Evolutionary conservation across 176 grass and related monocot species (phyloP).

Genomic region (Bromus sterilis): DNA sequence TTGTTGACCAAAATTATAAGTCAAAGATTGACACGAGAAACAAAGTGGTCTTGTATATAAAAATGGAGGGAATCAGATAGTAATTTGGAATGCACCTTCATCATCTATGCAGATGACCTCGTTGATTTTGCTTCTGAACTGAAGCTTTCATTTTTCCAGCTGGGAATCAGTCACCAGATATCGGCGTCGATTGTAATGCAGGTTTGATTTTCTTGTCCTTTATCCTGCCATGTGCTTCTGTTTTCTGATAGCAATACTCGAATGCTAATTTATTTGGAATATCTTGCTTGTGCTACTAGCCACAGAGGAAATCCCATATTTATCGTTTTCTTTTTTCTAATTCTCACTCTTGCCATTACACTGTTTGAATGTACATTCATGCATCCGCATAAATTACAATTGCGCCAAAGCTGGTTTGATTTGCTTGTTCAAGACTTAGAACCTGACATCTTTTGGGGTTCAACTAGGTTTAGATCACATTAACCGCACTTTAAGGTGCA

Average conservation of each 20-base stretch:
- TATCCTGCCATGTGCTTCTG: background rate
- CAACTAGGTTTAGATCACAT: background rate
- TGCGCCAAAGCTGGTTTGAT: background rate
- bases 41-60: too few species aligned
- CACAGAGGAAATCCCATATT: background rate
- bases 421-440: background rate
- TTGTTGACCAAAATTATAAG: too few species aligned
- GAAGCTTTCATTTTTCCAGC: conserved; percentile 96
- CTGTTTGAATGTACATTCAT: background rate
- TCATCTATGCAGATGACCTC: conserved; percentile 58
- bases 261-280: background rate
- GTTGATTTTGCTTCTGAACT: conserved; percentile 73
- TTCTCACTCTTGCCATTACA: background rate
- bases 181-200: conserved; percentile 94
- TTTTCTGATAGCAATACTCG: background rate
- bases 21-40: too few species aligned
- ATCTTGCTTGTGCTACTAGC: background rate
- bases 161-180: conserved; percentile 94
- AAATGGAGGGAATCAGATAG: too few species aligned
- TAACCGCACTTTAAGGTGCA: background rate
- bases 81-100: background rate
- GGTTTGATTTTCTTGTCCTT: conserved; percentile 35
- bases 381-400: background rate
- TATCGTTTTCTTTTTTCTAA: background rate
- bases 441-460: background rate